Base-by-base conservation (phyloP, 1,139 yeast genomes). In the Hansenula lynferdii region DNA sequence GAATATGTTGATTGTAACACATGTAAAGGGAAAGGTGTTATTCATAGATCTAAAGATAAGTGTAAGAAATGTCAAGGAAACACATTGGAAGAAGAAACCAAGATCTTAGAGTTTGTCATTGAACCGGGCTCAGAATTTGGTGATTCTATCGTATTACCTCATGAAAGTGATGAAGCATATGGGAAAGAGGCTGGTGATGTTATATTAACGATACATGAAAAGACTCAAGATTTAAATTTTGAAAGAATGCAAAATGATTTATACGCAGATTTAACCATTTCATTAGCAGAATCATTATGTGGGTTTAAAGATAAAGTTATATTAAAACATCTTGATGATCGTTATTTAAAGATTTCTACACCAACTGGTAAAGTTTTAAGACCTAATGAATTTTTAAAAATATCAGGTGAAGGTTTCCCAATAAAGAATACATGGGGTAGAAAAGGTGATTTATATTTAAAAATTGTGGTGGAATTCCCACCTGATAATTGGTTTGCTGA, bases 321-420 rank as follows among this genome's bases (percentile, higher is more conserved):
- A 8, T 64, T 84, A n/a, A 75, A 75, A 47, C 95, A 87, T 51
- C 69, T 90, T 41, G 97, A 92, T 59, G 92, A 85, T 10, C 75
- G 97, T 44, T 77, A 81, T 20, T 61, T 90, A 20, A 70, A 71
- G 38, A 61, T 85, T 25, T 64, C 77, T 5, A 75, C 85, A 0
- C 85, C 87, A 6, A 70, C 72, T 11, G 94, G 92, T 0, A 83
- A 83, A 57, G 96, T 92, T 6, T 57, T 89, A 9, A 73, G 82
- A 48, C 97, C 97, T 0, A 83, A 85, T 14, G 85, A 85, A 44
- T 72, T 68, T 43, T 61, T 92, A 28, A 72, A 80, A 46, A 68
- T 92, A 16, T 62, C 70, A 28, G 76, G 77, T 32, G 97, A 90
- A 59, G 98, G 98, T 2, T 86, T 94, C 95, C 96, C 96, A 0